Base-by-base conservation (phyloP, 495 filamentous ascomycete species). In the Lasiosphaeriaceae sp. region DNA sequence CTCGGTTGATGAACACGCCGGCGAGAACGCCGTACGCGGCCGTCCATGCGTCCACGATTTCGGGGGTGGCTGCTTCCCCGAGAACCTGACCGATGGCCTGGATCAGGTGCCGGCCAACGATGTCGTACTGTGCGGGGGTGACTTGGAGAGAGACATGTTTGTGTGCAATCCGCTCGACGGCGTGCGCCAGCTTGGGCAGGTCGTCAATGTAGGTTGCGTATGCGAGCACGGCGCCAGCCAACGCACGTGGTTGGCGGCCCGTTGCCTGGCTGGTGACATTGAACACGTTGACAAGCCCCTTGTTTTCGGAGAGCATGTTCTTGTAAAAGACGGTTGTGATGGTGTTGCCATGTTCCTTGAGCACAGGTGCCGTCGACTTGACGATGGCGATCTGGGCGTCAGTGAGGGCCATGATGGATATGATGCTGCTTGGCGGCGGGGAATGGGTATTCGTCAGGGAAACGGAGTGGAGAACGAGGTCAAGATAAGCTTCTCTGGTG, bases 71-170 rank as follows among this genome's bases (percentile, higher is more conserved):
- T 8, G 86, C 87, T 19, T 80, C 78, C 12, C 86, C 86, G 1
- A 90, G 79, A 0, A 90, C 84, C 48, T 80, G 65, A 50, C 80
- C 80, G 74, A 92, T 87, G 29, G 86, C 85, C 49, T 78, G 80
- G 50, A 92, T 76, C 8, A 90, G 80, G 70, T 82, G 78, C 61
- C 78, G 79, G 53, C 83, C 88, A 26, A 92, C 88, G 49, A 88
- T 80, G 45, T 79, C 65, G 72, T 90, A 90, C 56, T 87, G 80
- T 8, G 80, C 85, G 21, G 88, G 81, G 54, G 79, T 70, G 61
- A 92, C 83, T 69, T 83, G 83, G 29, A 90, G 80, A 0, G 83
- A 87, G 44, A 83, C 87, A 60, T 92, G 88, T 71, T 90, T 90
- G 69, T 88, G 79, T 65, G 85, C 84, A 65, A 92, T 90, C 60